A percentile compares a stretch with the other conserved stretches of the same genome.
These are phyloP conservation scores for Diplodia sapinea DNA, from an alignment of 2,329 filamentous ascomycete species.

Conservation along the genomic window DNA sequence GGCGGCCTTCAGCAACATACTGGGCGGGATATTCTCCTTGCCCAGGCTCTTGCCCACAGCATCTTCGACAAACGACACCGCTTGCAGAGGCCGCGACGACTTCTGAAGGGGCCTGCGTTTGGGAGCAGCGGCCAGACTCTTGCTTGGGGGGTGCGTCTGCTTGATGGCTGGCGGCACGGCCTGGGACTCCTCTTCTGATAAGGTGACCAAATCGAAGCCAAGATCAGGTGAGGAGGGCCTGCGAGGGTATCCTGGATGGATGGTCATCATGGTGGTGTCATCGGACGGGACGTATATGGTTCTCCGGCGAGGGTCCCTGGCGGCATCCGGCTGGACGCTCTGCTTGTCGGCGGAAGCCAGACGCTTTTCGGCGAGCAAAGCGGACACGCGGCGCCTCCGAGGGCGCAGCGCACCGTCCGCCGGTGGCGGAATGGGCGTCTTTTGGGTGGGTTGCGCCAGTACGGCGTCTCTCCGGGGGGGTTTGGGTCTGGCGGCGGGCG, in stretches of 20 bases:
- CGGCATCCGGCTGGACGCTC: conserved; percentile 43
- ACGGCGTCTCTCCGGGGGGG: conserved; percentile 38
- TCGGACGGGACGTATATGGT: conserved; percentile 60
- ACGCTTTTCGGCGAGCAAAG: conserved; percentile 39
- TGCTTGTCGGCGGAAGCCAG: conserved; percentile 25
- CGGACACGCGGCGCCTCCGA: conserved; percentile 46
- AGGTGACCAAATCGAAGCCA: conserved; percentile 46
- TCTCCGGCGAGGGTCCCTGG: conserved; percentile 52
- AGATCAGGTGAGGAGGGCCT: conserved; percentile 46
- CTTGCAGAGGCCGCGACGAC: conserved; percentile 48
- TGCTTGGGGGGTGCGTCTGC: conserved; percentile 44
- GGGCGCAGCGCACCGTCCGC: conserved; percentile 35
- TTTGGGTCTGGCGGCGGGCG: conserved; percentile 36
- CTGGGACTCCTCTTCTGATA: conserved; percentile 48
- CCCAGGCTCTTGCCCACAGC: conserved; percentile 61
- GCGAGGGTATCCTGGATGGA: conserved; percentile 54
- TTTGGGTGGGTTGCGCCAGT: conserved; percentile 47
- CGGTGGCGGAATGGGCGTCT: conserved; percentile 38
- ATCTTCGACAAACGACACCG: conserved; percentile 51
- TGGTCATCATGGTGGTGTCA: conserved; percentile 58
- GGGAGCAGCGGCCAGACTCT: conserved; percentile 54
- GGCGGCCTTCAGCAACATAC: conserved; percentile 38
- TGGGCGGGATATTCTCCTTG: conserved; percentile 68
- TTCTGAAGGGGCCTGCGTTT: conserved; percentile 59
- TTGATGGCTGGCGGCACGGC: conserved; percentile 40